Base-by-base conservation (phyloP, 169 alveolate species). In the Toxoplasma gondii region DNA sequence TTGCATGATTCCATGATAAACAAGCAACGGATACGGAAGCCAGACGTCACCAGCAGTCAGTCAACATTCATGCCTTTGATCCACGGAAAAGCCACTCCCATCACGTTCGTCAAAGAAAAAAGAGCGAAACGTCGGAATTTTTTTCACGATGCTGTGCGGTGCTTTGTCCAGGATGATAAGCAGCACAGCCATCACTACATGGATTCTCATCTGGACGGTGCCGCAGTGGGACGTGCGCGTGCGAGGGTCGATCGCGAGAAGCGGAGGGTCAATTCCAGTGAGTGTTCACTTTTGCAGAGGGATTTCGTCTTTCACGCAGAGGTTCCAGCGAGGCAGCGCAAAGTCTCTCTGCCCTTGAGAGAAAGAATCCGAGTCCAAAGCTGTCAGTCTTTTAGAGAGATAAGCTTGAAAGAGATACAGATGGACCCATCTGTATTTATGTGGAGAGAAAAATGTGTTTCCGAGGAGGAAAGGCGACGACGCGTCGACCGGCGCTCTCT, bases 131-230 rank as follows among this genome's bases (percentile, higher is more conserved):
- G 82, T 17, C 53, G 45, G 22, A 16, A 43, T 64, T 39, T 54
- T 83, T 41, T 39, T 88, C 36, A 24, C 58, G 24, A 49, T 36
- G 84, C 58, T 53, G 7, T 49, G 44, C 44, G 43, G 44, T 53
- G 83, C 69, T 43, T 43, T n/a, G 31, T 93, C 34, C 84, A 93
- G 95, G 27, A 45, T 93, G 39, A 92, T 96, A 39, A 90, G 96
- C 88, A 94, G 93, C 34, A 41, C 84, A 29, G 82, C 69, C 74
- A 81, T 96, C 53, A 84, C 92, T 34, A 45, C 93, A 36, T 96
- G 97, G 97, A 93, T 95, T 10, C 39, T 78, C 90, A 84, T 95
- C 45, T 96, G 97, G 97, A 96, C 97, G 9, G 36, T 96, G 27
- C 97, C 97, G 0, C 93, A 95, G 70, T 96, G 96, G 94, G 96